Evolutionary conservation across 495 filamentous ascomycete species (phyloP).

Genomic region (Podospora didyma): DNA sequence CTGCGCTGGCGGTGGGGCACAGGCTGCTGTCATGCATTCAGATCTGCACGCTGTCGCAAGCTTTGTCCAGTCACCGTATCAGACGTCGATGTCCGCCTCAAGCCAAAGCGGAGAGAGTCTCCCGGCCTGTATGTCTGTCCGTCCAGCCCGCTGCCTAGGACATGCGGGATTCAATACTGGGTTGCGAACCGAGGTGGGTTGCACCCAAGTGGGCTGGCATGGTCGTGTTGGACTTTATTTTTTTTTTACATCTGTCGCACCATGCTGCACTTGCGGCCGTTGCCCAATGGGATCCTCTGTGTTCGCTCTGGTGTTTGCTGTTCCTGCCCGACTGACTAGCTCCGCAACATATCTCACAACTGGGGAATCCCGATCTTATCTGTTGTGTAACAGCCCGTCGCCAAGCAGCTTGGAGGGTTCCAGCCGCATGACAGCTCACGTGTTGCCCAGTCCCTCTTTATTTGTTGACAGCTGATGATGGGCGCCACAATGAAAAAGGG

Average conservation of each 20-base stretch:
- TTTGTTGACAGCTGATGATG: too few relatives aligned
- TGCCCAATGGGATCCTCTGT: background rate
- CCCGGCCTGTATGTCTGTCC: background rate
- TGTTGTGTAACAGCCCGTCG: too few relatives aligned
- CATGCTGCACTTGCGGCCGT: background rate
- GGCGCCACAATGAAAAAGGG: background rate
- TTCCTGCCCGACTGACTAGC: too few relatives aligned
- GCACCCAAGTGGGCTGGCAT: slow-evolving; percentile 6
- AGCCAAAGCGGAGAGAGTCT: slow-evolving; percentile 8
- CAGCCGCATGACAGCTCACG: too few relatives aligned
- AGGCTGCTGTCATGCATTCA: background rate
- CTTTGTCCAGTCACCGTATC: slow-evolving; percentile 5
- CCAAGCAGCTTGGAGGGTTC: too few relatives aligned
- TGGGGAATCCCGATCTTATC: too few relatives aligned
- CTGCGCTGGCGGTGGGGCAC: slow-evolving; percentile 30
- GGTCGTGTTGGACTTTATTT: slow-evolving; percentile 1
- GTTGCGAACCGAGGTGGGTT: background rate
- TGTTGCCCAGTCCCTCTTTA: too few relatives aligned
- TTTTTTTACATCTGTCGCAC: background rate
- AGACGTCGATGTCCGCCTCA: background rate
- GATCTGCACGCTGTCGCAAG: background rate
- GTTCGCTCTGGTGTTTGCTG: background rate
- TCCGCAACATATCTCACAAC: too few relatives aligned
- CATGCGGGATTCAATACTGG: too few relatives aligned
- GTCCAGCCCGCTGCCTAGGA: too few relatives aligned